phyloP scores from a whole-genome alignment of 2,329 filamentous ascomycete genomes.

The Coleophoma crateriformis region DNA sequence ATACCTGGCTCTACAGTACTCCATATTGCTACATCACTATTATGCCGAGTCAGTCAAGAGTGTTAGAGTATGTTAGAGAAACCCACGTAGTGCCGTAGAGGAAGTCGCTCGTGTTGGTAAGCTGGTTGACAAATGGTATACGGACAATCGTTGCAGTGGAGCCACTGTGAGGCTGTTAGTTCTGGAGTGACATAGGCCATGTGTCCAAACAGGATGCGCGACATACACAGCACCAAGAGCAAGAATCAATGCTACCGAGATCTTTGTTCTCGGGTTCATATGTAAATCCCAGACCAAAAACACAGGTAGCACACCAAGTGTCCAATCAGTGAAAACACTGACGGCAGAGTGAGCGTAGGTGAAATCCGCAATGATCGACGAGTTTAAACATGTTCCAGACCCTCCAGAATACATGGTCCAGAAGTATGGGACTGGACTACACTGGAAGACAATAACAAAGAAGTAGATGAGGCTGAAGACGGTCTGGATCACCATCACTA shows the following conservation, averaged over 20 bases:
- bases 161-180: constrained; percentile 9
- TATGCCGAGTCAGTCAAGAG: background rate
- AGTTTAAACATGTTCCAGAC: constrained; percentile 24
- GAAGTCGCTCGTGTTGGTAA: constrained; percentile 15
- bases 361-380: constrained; percentile 19
- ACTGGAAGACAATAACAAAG: constrained; percentile 30
- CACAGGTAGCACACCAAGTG: constrained; percentile 31
- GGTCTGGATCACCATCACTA: constrained; percentile 23
- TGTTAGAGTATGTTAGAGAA: too few species aligned
- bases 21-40: constrained; percentile 16
- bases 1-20: constrained; percentile 18
- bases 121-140: constrained; percentile 17
- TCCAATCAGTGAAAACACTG: constrained; percentile 31
- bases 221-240: constrained; percentile 31
- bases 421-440: constrained; percentile 28
- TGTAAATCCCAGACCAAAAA: constrained; percentile 33
- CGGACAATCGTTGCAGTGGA: constrained; percentile 23
- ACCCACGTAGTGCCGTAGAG: constrained; percentile 14
- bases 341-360: constrained; percentile 33
- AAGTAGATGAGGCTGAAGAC: constrained; percentile 32
- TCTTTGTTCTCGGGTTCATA: constrained; percentile 31
- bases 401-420: constrained; percentile 26
- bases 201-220: background rate
- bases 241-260: constrained; percentile 26
- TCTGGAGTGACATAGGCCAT: background rate